Base-by-base conservation (phyloP, 202 grass and related monocot genomes). In the Thinopyrum obtusiflorum region DNA sequence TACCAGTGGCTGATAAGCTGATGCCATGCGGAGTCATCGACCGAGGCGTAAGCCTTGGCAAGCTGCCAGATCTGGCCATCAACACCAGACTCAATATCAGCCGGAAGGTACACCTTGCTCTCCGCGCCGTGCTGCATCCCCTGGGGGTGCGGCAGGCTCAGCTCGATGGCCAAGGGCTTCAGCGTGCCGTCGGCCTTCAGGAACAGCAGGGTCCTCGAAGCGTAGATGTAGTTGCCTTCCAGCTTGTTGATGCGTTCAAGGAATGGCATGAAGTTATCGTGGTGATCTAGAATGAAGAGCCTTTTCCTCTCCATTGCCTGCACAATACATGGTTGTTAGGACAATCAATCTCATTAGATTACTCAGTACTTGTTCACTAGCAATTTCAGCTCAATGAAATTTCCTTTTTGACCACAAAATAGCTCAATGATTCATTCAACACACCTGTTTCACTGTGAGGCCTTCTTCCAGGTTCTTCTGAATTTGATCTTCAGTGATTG, bases 1-100 rank as follows among this genome's bases (percentile, higher is more conserved):
- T 89, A 98, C 96, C 97, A 98, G 79, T 98, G 97, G 90, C 97
- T 94, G 80, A 98, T 77, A 73, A 98, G 88, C 85, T 98, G 97
- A 84, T 98, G 97, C 89, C 84, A 94, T 10, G 91, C 97, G 29
- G 97, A 92, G 78, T 95, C 93, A 0, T 95, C 89, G 32, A 95
- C 93, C 15, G 73, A 79, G 10, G 86, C 93, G 35, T 92, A 95
- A 23, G 93, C 93, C 88, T 95, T 95, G 39, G 93, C 90, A 36
- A 95, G 85, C 73, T 92, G 88, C 90, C 93, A 95, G 12, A 95
- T 83, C 7, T 82, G 88, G 4, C 62, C 21, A 0, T 78, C 11
- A 47, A 95, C 88, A 14, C 88, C 90, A 14, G 69, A 37, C 0
- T 75, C 20, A n/a, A 59, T 59, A 9, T 21, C 53, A 8, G 90